These are phyloP conservation scores for Coemansia reversa DNA, from an alignment of 192 early-diverging fungal genomes.

Conservation along the genomic window DNA sequence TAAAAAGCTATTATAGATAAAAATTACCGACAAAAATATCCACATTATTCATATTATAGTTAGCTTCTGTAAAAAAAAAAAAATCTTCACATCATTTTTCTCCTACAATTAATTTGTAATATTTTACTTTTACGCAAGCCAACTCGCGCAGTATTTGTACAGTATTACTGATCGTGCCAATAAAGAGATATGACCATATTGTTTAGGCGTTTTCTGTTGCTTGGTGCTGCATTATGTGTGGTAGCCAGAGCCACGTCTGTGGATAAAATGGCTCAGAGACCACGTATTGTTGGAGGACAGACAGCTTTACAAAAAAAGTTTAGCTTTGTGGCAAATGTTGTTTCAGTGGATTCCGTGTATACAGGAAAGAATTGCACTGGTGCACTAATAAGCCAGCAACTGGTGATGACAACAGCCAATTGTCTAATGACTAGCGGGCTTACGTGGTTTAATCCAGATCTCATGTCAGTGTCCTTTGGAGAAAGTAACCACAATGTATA, in stretches of 20 bases:
- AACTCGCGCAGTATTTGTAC: not conserved
- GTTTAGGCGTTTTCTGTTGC: not conserved
- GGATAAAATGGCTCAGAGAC: not conserved
- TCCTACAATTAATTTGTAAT: not conserved
- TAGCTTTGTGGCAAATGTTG: constrained; percentile 29
- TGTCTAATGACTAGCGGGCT: constrained; percentile 19
- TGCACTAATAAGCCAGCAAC: constrained; percentile 15
- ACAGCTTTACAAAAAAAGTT: not conserved
- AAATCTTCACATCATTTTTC: too few species aligned
- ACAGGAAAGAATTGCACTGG: constrained; percentile 37
- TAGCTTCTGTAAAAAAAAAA: not conserved
- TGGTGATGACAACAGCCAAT: constrained; percentile 37
- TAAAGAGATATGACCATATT: not conserved
- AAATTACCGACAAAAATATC: not conserved
- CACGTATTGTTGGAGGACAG: constrained; percentile 12
- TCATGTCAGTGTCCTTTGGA: constrained; percentile 21
- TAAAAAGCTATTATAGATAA: not conserved
- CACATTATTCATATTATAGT: not conserved
- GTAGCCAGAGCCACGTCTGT: not conserved
- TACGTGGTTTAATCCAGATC: constrained; percentile 19
- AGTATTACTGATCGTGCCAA: too few species aligned
- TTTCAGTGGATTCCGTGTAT: constrained; percentile 18
- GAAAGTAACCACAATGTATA: not conserved
- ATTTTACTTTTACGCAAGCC: not conserved
- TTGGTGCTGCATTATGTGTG: not conserved